Evolutionary conservation across 2,329 filamentous ascomycete genomes (phyloP).

Genomic region (Fusarium algeriense): DNA sequence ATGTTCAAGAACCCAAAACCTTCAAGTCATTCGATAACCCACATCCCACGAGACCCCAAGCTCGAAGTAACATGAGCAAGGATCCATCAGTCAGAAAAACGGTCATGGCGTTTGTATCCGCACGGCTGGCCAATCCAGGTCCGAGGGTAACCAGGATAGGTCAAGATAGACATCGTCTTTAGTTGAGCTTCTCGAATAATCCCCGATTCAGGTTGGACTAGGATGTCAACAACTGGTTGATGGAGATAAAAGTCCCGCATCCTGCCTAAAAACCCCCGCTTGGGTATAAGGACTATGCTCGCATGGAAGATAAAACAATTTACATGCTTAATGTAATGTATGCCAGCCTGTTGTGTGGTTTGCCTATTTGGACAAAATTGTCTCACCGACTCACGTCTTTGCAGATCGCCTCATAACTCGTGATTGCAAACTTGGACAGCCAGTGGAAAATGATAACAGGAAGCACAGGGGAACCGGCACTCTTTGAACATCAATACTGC

Average conservation of each 20-base stretch:
- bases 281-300: not conserved
- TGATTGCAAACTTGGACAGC: not conserved
- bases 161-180: not conserved
- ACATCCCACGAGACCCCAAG: slow-evolving; percentile 16
- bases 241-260: slow-evolving; percentile 16
- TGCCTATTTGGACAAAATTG: not conserved
- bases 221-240: slow-evolving; percentile 6
- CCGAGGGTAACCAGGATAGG: not conserved
- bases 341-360: not conserved
- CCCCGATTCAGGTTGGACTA: slow-evolving; percentile 16
- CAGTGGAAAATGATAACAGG: not conserved
- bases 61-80: slow-evolving; percentile 13
- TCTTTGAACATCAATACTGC: not conserved
- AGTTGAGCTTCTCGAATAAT: slow-evolving; percentile 22
- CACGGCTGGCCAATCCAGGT: not conserved
- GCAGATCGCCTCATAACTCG: slow-evolving; percentile 5
- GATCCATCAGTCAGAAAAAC: slow-evolving; percentile 3
- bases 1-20: not conserved
- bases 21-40: slow-evolving; percentile 39
- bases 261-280: slow-evolving; percentile 2
- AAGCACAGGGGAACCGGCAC: not conserved
- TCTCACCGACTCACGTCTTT: not conserved
- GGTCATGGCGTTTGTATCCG: slow-evolving; percentile 18
- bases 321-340: not conserved
- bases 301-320: not conserved